phyloP scores from a whole-genome alignment of 306 rosid genomes.

The Medicago ruthenica region DNA sequence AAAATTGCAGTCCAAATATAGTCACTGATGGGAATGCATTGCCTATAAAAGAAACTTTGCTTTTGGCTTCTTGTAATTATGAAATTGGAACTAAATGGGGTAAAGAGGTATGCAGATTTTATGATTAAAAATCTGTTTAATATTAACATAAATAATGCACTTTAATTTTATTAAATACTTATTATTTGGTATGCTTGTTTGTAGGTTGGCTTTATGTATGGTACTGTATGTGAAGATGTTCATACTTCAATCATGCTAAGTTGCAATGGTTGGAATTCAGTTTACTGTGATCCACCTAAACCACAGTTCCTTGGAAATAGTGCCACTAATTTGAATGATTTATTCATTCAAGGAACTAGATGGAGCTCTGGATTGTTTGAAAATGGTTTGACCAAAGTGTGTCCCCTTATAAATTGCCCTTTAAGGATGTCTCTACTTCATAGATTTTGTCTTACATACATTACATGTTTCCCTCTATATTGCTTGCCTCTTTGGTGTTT shows the following conservation, averaged over 20 bases:
- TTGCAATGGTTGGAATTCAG: conserved; percentile 74
- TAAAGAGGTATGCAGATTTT: conserved; percentile 50
- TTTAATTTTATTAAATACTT: background rate
- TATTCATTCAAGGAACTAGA: conserved; percentile 64
- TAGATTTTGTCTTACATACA: conserved; percentile 54
- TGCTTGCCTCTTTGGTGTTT: conserved; percentile 63
- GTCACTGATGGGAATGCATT: conserved; percentile 8
- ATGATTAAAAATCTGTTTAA: background rate
- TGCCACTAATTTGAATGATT: conserved; percentile 60
- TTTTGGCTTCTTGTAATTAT: conserved; percentile 66
- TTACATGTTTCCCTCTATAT: conserved; percentile 50
- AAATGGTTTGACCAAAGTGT: conserved; percentile 55
- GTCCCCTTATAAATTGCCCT: conserved; percentile 60
- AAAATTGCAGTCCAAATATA: conserved; percentile 21
- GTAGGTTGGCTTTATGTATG: conserved; percentile 71
- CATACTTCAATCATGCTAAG: conserved; percentile 63
- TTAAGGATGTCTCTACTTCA: conserved; percentile 49
- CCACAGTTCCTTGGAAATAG: conserved; percentile 75
- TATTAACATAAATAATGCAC: background rate
- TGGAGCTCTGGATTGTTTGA: conserved; percentile 69
- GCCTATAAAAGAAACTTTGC: conserved; percentile 42
- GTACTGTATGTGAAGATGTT: conserved; percentile 63
- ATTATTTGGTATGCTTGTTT: background rate
- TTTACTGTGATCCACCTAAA: conserved; percentile 58
- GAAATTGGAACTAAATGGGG: conserved; percentile 74